phyloP scores from a whole-genome alignment of 371 early-diverging fungal species.

The Fennellomyces sp. region DNA sequence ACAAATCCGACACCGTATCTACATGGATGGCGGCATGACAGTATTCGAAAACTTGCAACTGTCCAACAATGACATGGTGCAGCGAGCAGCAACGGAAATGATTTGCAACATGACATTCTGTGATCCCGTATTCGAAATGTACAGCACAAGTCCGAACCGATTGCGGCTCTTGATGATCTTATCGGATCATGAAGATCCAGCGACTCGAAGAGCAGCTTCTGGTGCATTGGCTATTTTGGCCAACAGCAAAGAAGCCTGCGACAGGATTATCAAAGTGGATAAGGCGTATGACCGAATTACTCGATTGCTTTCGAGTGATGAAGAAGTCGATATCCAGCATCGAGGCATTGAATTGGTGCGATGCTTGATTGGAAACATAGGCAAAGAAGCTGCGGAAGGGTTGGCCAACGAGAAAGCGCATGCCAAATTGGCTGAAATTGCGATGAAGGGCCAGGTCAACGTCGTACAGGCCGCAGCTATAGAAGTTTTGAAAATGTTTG shows the following conservation, averaged over 20 bases:
- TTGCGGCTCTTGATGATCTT: constrained; percentile 84
- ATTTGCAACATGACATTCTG: constrained; percentile 93
- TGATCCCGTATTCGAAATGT: constrained; percentile 77
- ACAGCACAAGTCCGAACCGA: constrained; percentile 56
- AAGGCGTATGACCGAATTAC: constrained; percentile 54
- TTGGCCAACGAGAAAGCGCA: constrained; percentile 37
- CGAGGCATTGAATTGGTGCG: constrained; percentile 58
- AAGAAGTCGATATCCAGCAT: constrained; percentile 49
- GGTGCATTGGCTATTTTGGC: constrained; percentile 89
- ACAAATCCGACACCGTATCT: constrained; percentile 47
- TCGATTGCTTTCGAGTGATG: constrained; percentile 41
- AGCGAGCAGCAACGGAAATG: constrained; percentile 92
- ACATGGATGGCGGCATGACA: constrained; percentile 62
- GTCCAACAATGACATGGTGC: constrained; percentile 78
- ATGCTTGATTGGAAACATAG: constrained; percentile 39
- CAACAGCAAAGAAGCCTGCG: constrained; percentile 54
- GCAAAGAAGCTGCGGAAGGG: constrained; percentile 25
- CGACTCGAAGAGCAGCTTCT: constrained; percentile 84
- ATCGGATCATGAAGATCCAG: constrained; percentile 83
- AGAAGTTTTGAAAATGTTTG: constrained; percentile 59
- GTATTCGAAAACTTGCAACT: constrained; percentile 80
- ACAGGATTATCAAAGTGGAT: constrained; percentile 56
- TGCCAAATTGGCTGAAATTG: constrained; percentile 37
- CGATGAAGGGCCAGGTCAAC: constrained; percentile 47
- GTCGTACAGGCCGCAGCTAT: constrained; percentile 62